phyloP scores from a whole-genome alignment of 2,329 filamentous ascomycete species.

The Talaromyces atroroseus region DNA sequence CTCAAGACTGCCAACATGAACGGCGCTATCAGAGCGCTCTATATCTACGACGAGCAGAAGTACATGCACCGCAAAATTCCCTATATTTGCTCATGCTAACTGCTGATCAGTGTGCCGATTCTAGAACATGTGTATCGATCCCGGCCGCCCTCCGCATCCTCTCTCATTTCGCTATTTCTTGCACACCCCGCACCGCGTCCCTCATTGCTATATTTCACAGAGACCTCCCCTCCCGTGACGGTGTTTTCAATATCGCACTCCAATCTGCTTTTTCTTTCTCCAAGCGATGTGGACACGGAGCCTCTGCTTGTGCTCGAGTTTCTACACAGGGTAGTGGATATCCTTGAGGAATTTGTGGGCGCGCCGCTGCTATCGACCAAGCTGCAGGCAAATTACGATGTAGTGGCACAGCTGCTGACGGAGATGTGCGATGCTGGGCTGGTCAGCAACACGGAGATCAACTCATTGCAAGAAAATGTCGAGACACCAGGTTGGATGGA shows the following conservation, averaged over 20 bases:
- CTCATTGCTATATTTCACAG: slow-evolving; percentile 77
- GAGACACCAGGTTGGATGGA: slow-evolving; percentile 88
- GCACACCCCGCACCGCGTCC: slow-evolving; percentile 74
- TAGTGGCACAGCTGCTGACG: slow-evolving; percentile 83
- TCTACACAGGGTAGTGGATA: slow-evolving; percentile 85
- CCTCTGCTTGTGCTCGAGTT: slow-evolving; percentile 90
- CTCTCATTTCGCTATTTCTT: slow-evolving; percentile 81
- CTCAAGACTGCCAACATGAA: slow-evolving; percentile 57
- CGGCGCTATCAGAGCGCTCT: slow-evolving; percentile 86
- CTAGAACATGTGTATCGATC: slow-evolving; percentile 85
- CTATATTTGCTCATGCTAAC: slow-evolving; percentile 6
- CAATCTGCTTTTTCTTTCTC: slow-evolving; percentile 78
- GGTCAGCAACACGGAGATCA: slow-evolving; percentile 87
- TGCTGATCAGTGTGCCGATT: slow-evolving; percentile 61
- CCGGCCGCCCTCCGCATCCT: slow-evolving; percentile 68
- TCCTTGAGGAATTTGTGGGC: slow-evolving; percentile 89
- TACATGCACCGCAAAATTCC: slow-evolving; percentile 40
- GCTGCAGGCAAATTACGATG: slow-evolving; percentile 86
- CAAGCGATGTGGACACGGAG: slow-evolving; percentile 79
- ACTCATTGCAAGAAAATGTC: slow-evolving; percentile 83
- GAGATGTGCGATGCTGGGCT: slow-evolving; percentile 95
- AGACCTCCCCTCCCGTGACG: slow-evolving; percentile 76
- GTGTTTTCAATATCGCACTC: slow-evolving; percentile 85
- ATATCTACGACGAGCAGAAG: slow-evolving; percentile 96
- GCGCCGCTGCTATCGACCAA: slow-evolving; percentile 78